Conservation (phyloP, 345 rosid species). For the Erodium maritimum region DNA sequence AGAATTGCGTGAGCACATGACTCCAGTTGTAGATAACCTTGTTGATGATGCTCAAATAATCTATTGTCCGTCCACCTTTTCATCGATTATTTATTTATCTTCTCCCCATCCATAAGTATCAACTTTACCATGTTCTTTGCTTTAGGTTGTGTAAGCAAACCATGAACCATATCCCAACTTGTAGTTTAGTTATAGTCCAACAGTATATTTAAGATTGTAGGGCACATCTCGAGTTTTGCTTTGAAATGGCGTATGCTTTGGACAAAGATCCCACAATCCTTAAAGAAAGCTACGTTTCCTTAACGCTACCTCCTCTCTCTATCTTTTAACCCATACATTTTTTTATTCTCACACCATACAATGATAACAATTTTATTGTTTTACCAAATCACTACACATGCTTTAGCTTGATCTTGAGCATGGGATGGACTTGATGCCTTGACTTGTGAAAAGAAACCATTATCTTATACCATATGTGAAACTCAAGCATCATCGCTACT, state of each 20-base stretch:
- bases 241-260: constrained; percentile 10
- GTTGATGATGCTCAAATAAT: too few relatives aligned
- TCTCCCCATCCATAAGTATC: too few relatives aligned
- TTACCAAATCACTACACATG: background rate
- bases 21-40: background rate
- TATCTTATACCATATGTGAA: constrained; percentile 10
- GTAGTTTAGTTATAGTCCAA: background rate
- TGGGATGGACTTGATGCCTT: constrained; percentile 5
- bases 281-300: constrained; percentile 27
- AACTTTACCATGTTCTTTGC: background rate
- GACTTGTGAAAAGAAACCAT: constrained; percentile 5
- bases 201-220: background rate
- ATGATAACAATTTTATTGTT: background rate
- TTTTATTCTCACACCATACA: background rate
- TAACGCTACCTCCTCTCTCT: constrained; percentile 12
- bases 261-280: constrained; percentile 26
- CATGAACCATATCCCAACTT: background rate
- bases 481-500: constrained; percentile 4
- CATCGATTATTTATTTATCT: background rate
- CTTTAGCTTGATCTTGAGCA: constrained; percentile 7
- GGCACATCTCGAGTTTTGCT: constrained; percentile 4
- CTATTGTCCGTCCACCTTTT: background rate
- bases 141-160: background rate
- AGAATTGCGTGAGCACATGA: background rate
- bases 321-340: constrained; percentile 11